Evolutionary conservation across 495 filamentous ascomycete genomes (phyloP), one percentile per base, ranked within the genome.

Genomic region (Trichocladium uniseriatum): DNA sequence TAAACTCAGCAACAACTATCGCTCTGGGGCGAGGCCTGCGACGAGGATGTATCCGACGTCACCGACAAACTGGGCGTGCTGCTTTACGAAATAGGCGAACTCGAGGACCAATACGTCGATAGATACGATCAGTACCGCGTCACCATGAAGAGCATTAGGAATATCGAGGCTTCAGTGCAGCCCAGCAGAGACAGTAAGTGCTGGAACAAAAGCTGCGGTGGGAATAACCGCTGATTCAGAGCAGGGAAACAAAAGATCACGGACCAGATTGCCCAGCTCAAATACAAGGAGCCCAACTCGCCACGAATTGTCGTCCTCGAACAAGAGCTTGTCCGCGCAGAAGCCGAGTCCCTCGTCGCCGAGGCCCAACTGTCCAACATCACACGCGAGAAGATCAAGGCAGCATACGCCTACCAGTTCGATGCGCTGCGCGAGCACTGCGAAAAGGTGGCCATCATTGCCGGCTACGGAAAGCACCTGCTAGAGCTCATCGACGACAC

Each of bases 301-400:
- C 89, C 94, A 35, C 89, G 87, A 66, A 97, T 98, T 45, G 89
- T 95, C 45, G 89, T 98, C 29, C 83, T 98, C 56, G 92, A 98
- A 70, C 92, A 97, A 68, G 92, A 98, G 69, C 85, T 98, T 45
- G 92, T 98, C 52, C 92, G 92, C 57, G 94, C 92, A 53, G 92
- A 98, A 68, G 92, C 92, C 61, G 92, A 98, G 69, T 97, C 94
- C 15, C 80, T 98, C 16, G 92, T 98, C 35, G 92, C 92, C 56
- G 92, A 98, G 69, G 92, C 92, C 29, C 92, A 98, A 67, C 78
- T 98, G 40, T 95, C 89, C 61, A 98, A 98, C 76, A 98, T 98
- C 66, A 97, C 92, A 34, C 90, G 92, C 59, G 91, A 97, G 72
- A 98, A 98, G 80, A 79, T 98, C 62, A 98, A 98, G 79, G 83